These are phyloP conservation scores for Oryza meridionalis DNA, from an alignment of 176 grass and related monocot genomes.

Conservation along the genomic window DNA sequence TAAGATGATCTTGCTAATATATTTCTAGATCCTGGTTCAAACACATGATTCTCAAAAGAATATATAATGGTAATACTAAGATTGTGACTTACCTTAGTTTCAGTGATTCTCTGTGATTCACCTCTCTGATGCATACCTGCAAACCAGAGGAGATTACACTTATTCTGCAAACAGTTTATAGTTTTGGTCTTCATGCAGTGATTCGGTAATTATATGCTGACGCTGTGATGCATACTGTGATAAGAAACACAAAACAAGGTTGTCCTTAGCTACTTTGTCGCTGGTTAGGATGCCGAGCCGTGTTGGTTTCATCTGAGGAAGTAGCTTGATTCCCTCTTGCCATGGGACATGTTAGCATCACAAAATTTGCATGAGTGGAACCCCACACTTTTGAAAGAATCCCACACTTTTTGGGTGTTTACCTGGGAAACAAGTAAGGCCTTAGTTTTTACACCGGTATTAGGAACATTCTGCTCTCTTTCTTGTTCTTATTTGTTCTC, in stretches of 20 bases:
- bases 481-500: not conserved
- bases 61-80: not conserved
- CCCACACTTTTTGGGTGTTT: constrained; percentile 44
- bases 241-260: not conserved
- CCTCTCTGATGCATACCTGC: not conserved
- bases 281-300: constrained; percentile 27
- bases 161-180: not conserved
- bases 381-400: constrained; percentile 11
- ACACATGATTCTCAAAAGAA: not conserved
- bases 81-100: constrained; percentile 1
- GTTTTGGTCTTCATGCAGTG: not conserved
- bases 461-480: not conserved
- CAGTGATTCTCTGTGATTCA: not conserved
- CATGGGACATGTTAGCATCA: constrained; percentile 30
- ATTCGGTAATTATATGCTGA: not conserved
- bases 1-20: not conserved
- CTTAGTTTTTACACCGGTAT: not conserved
- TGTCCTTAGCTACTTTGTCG: constrained; percentile 19
- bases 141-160: not conserved
- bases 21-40: not conserved
- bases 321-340: constrained; percentile 24
- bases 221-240: not conserved
- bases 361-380: constrained; percentile 45
- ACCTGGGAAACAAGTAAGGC: not conserved
- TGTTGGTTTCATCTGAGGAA: constrained; percentile 3